Conservation (phyloP, 2,329 filamentous ascomycete species). For the Thelonectria rubi region DNA sequence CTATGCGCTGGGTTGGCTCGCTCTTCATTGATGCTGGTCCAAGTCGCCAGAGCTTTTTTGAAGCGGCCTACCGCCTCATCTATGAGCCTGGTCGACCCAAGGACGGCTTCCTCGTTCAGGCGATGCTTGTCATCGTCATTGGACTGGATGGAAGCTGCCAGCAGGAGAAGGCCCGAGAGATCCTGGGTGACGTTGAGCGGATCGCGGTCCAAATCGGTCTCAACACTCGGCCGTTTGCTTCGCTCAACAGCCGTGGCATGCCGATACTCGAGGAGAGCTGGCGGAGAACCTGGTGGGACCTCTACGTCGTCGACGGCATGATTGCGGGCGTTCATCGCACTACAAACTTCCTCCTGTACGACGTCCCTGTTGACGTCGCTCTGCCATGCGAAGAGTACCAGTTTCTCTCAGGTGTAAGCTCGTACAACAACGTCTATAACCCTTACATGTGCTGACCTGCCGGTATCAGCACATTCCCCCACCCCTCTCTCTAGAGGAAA, state of each 20-base stretch:
- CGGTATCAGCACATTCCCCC: constrained; percentile 61
- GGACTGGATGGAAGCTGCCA: constrained; percentile 80
- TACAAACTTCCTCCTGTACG: constrained; percentile 75
- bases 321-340: constrained; percentile 80
- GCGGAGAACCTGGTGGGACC: constrained; percentile 90
- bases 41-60: constrained; percentile 59
- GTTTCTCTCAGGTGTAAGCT: constrained; percentile 66
- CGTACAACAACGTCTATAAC: background rate
- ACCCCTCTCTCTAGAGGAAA: constrained; percentile 73
- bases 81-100: constrained; percentile 57
- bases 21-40: constrained; percentile 61
- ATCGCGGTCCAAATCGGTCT: constrained; percentile 81
- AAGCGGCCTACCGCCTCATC: constrained; percentile 64
- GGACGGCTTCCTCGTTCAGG: constrained; percentile 76
- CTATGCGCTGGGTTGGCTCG: constrained; percentile 66
- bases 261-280: constrained; percentile 81
- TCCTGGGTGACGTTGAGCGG: constrained; percentile 73
- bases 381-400: constrained; percentile 87
- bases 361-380: constrained; percentile 72
- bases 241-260: constrained; percentile 69
- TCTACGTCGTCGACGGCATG: constrained; percentile 84
- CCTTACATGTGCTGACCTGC: constrained; percentile 24
- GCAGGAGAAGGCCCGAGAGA: constrained; percentile 71
- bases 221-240: constrained; percentile 74
- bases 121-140: constrained; percentile 79